Evolutionary conservation across 148 eudicot species (phyloP).

Genomic region (Vaccinium macrocarpon): DNA sequence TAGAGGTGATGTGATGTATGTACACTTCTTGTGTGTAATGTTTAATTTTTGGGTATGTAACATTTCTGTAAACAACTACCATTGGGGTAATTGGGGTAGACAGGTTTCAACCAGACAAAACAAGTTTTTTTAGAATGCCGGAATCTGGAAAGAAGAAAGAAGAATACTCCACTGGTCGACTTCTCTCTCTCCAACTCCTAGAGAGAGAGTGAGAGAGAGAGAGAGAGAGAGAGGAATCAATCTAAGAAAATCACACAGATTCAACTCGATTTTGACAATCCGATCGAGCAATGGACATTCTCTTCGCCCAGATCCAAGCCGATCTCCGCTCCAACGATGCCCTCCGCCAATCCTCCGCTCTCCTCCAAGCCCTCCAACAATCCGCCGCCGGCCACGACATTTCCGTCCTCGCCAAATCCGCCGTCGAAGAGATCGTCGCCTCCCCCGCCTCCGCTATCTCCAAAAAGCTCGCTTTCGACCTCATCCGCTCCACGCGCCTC

Average conservation of each 20-base stretch:
- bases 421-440: conserved; percentile 91
- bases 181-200: neutral
- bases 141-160: neutral
- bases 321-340: conserved; percentile 97
- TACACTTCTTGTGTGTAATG: too few relatives aligned
- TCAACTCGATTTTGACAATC: neutral
- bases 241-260: neutral
- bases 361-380: conserved; percentile 91
- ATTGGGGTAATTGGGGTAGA: too few relatives aligned
- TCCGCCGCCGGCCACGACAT: conserved; percentile 98
- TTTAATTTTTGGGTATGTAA: too few relatives aligned
- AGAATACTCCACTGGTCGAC: neutral
- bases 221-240: neutral
- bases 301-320: conserved; percentile 93
- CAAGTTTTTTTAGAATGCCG: neutral
- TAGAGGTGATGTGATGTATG: too few relatives aligned
- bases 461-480: conserved; percentile 90
- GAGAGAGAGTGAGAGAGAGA: neutral
- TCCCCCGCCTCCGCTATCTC: conserved; percentile 92
- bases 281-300: conserved; percentile 66
- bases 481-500: conserved; percentile 83
- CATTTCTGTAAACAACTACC: too few relatives aligned
- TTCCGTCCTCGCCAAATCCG: conserved; percentile 80
- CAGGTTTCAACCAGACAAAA: neutral
- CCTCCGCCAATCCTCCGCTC: conserved; percentile 90